Conservation (phyloP, 228 moss, liverwort and hornwort genomes). For the Sphagnum fallax region DNA sequence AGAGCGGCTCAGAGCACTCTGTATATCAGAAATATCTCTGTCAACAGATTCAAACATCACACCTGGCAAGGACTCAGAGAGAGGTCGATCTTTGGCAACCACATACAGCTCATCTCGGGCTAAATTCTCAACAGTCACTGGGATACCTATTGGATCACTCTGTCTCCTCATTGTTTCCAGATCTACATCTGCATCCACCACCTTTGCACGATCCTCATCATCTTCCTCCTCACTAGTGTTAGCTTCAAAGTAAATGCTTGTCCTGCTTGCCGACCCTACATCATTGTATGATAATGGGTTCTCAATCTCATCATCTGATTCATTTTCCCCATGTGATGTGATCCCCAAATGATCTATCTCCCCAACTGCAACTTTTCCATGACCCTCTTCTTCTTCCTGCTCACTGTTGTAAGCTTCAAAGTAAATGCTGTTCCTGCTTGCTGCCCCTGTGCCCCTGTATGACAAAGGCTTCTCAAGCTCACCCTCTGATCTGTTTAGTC, state of each 20-base stretch:
- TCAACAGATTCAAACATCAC: conserved; percentile 6
- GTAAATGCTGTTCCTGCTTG: conserved; percentile 17
- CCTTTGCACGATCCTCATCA: conserved; percentile 2
- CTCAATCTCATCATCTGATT: background rate
- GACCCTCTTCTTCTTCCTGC: conserved; percentile 22
- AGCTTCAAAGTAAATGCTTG: conserved; percentile 30
- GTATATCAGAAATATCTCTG: conserved; percentile 12
- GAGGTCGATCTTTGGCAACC: conserved; percentile 8
- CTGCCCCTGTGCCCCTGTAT: background rate
- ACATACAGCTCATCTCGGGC: conserved; percentile 1
- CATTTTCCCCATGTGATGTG: background rate
- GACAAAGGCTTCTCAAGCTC: background rate
- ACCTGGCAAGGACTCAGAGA: conserved; percentile 34
- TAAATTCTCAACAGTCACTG: conserved; percentile 12
- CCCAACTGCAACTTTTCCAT: conserved; percentile 6
- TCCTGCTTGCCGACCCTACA: conserved; percentile 1
- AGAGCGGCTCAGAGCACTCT: conserved; percentile 28
- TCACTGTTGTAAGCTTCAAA: conserved; percentile 31
- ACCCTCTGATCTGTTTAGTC: conserved; percentile 1
- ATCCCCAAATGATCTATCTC: background rate
- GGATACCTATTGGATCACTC: conserved; percentile 33
- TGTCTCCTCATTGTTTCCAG: conserved; percentile 7
- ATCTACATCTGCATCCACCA: background rate
- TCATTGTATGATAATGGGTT: background rate
- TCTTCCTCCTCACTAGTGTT: conserved; percentile 33